Evolutionary conservation across 2,329 filamentous ascomycete species (phyloP), one percentile per base, ranked within the genome.

Genomic region (Pseudogymnoascus sp.): DNA sequence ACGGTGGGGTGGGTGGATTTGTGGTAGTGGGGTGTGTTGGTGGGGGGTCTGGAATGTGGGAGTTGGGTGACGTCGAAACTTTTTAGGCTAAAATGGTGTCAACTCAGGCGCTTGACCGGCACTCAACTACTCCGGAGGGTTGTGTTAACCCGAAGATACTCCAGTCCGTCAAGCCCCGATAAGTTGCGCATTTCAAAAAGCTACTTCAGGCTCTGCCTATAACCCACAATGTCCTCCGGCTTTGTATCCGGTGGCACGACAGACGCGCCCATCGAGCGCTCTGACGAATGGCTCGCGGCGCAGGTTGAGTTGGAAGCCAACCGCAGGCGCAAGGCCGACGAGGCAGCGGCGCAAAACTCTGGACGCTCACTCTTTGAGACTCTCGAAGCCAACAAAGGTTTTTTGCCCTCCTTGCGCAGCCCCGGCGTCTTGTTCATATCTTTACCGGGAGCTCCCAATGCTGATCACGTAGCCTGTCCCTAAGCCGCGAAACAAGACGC

Each of bases 331-430:
- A 70, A 71, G 60, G 67, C 65, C 22, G 58, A 60, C 11, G 68
- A 67, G 79, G 73, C 73, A 36, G 76, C 75, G 1, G 71, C 75
- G 18, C 75, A 73, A 47, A 63, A 64, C 36, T 74, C 77, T 15
- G 77, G 75, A 35, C 85, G 81, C 73, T 86, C 80, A 59, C 77
- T 94, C 28, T 94, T 81, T 71, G 90, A 92, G 43, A 80, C 89
- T 2, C 74, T 94, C 59, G 87, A 93, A 74, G 89, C 87, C 43
- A 94, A 94, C 74, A 93, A 92, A 83, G 87, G 86, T 88, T 38
- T 37, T 36, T 38, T 50, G 43, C 25, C 43, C 43, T 50, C 43
- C 6, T 50, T 50, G 9, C 9, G 14, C 5, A 50, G 8, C 8
- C 25, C 43, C 6, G 4, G 12, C 5, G 4, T 2, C 9, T 14